phyloP scores from a whole-genome alignment of 306 rosid genomes.

The Macrotyloma uniflorum region DNA sequence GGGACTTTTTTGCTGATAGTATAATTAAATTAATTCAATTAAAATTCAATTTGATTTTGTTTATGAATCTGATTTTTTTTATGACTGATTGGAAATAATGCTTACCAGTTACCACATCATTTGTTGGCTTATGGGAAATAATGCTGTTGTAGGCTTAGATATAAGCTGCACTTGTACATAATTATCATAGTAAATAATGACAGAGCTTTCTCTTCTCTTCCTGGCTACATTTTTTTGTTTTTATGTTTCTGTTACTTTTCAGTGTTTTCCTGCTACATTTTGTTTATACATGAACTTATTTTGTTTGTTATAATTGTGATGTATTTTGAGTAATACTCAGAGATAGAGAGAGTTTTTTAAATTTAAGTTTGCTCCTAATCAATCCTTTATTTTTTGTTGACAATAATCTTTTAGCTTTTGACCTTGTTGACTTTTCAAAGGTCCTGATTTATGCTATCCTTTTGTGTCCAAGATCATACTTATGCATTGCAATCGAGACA shows the following conservation, averaged over 20 bases:
- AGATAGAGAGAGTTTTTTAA: too few relatives aligned
- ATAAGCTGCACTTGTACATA: neutral
- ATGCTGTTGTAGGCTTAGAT: neutral
- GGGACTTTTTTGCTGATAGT: neutral
- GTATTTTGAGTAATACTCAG: too few relatives aligned
- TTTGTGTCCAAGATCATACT: neutral
- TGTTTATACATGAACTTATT: too few relatives aligned
- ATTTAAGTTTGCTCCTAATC: neutral
- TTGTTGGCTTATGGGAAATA: neutral
- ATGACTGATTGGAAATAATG: too few relatives aligned
- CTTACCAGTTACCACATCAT: neutral
- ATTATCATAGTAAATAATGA: neutral
- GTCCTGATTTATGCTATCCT: neutral
- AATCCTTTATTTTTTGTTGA: neutral
- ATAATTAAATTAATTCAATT: too few relatives aligned
- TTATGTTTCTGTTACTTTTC: too few relatives aligned
- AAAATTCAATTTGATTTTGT: too few relatives aligned
- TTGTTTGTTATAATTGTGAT: too few relatives aligned
- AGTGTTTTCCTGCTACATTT: too few relatives aligned
- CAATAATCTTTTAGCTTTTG: neutral
- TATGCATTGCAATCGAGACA: neutral
- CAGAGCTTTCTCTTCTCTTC: too few relatives aligned
- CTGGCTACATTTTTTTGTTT: too few relatives aligned
- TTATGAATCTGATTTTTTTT: too few relatives aligned
- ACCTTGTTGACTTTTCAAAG: neutral